Conservation (phyloP, 345 rosid genomes). For the Eucalyptus curtisii region DNA sequence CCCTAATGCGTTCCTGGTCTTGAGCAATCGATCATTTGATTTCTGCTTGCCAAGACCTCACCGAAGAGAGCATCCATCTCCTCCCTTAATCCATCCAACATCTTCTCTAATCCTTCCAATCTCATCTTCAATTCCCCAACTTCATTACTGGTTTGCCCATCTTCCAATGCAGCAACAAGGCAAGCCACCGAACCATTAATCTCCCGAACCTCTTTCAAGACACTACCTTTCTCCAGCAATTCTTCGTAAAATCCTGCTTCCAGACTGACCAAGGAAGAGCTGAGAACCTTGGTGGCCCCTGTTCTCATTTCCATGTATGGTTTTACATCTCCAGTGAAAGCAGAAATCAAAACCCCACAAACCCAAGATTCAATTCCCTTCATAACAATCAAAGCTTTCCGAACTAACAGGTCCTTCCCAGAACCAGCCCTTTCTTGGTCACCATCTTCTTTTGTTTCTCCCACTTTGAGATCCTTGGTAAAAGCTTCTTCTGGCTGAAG, state of each 20-base stretch:
- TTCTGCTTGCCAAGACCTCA: constrained; percentile 31
- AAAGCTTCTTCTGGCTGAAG: not conserved
- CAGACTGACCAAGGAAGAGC: constrained; percentile 4
- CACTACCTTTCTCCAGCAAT: constrained; percentile 5
- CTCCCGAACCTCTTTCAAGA: constrained; percentile 30
- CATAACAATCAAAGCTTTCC: constrained; percentile 29
- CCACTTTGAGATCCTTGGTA: not conserved
- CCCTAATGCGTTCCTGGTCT: constrained; percentile 1
- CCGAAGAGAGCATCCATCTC: constrained; percentile 38
- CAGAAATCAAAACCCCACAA: constrained; percentile 23
- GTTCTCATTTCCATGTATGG: constrained; percentile 22
- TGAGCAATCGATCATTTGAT: constrained; percentile 26
- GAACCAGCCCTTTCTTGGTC: not conserved
- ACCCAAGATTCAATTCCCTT: constrained; percentile 31
- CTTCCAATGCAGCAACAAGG: constrained; percentile 18
- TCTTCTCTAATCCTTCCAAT: constrained; percentile 23
- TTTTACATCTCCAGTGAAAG: constrained; percentile 24
- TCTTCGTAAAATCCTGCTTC: constrained; percentile 8
- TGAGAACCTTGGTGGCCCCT: not conserved
- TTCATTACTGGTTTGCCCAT: not conserved
- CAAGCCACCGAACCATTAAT: constrained; percentile 26
- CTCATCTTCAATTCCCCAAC: constrained; percentile 29
- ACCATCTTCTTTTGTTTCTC: not conserved
- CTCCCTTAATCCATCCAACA: constrained; percentile 18
- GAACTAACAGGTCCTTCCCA: constrained; percentile 20